Evolutionary conservation across 176 grass and related monocot genomes (phyloP).

Genomic region (Hordeum vulgare): DNA sequence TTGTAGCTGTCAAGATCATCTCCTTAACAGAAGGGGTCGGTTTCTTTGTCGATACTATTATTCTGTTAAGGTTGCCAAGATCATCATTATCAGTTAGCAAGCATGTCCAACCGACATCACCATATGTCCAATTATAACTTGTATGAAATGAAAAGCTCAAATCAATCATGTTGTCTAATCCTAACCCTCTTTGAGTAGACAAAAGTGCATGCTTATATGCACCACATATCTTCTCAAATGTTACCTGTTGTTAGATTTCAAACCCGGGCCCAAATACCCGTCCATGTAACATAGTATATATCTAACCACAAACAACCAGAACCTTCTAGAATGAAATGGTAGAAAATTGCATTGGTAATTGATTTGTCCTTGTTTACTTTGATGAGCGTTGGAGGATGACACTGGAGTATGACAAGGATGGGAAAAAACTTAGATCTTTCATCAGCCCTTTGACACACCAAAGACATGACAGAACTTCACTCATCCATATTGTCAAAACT

Average conservation of each 20-base stretch:
- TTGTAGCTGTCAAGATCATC: slow-evolving; percentile 98
- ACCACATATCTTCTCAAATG: not conserved
- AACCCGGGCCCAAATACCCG: not conserved
- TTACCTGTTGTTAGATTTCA: not conserved
- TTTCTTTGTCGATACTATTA: slow-evolving; percentile 18
- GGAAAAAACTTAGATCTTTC: not conserved
- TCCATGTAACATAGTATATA: not conserved
- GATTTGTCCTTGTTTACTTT: not conserved
- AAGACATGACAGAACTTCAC: not conserved
- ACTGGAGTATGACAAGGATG: not conserved
- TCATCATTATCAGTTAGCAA: not conserved
- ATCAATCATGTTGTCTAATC: not conserved
- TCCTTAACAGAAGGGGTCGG: slow-evolving; percentile 93
- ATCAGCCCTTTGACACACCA: not conserved
- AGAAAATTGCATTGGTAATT: not conserved
- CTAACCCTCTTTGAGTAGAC: not conserved
- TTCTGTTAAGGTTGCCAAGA: slow-evolving; percentile 1
- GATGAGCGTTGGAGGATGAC: not conserved
- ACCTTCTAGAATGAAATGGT: not conserved
- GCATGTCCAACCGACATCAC: not conserved
- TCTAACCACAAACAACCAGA: not conserved
- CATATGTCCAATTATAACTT: not conserved
- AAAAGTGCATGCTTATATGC: not conserved
- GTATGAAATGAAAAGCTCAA: not conserved
- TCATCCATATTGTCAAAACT: not conserved